Evolutionary conservation across 2,329 filamentous ascomycete genomes (phyloP).

Genomic region (Penicillium hesseltinei): DNA sequence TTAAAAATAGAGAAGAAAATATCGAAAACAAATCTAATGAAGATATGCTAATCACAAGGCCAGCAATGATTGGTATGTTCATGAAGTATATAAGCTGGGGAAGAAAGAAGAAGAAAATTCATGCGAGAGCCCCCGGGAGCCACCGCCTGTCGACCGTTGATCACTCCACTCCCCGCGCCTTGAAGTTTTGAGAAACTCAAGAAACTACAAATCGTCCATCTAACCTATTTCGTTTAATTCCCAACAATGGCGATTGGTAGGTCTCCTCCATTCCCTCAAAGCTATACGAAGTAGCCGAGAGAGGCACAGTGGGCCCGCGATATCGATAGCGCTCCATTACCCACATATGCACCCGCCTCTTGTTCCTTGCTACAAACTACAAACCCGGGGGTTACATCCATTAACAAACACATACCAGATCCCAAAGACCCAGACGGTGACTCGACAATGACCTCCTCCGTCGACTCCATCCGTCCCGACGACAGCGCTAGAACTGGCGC

Average conservation of each 20-base stretch:
- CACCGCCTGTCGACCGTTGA: slow-evolving; percentile 20
- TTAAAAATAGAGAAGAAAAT: slow-evolving; percentile 2
- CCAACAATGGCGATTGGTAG: slow-evolving; percentile 27
- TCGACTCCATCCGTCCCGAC: slow-evolving; percentile 35
- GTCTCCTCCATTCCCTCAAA: background rate
- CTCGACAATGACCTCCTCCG: slow-evolving; percentile 55
- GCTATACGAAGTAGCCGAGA: background rate
- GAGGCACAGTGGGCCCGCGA: slow-evolving; percentile 1
- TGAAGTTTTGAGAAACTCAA: background rate
- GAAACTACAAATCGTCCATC: background rate
- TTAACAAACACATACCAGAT: slow-evolving; percentile 9
- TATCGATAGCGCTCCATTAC: slow-evolving; percentile 6
- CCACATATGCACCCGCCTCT: slow-evolving; percentile 1
- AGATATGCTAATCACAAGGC: background rate
- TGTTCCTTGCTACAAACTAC: background rate
- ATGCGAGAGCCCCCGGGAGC: slow-evolving; percentile 12
- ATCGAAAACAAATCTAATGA: background rate
- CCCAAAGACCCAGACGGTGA: slow-evolving; percentile 53
- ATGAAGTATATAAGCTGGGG: slow-evolving; percentile 11
- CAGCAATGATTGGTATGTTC: slow-evolving; percentile 15
- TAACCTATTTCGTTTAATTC: background rate
- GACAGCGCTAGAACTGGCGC: slow-evolving; percentile 40
- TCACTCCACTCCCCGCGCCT: slow-evolving; percentile 17
- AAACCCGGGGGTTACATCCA: background rate
- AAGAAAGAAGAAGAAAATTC: slow-evolving; percentile 24